Conservation (phyloP, 331 rosid genomes). For the Phaseolus coccineus region DNA sequence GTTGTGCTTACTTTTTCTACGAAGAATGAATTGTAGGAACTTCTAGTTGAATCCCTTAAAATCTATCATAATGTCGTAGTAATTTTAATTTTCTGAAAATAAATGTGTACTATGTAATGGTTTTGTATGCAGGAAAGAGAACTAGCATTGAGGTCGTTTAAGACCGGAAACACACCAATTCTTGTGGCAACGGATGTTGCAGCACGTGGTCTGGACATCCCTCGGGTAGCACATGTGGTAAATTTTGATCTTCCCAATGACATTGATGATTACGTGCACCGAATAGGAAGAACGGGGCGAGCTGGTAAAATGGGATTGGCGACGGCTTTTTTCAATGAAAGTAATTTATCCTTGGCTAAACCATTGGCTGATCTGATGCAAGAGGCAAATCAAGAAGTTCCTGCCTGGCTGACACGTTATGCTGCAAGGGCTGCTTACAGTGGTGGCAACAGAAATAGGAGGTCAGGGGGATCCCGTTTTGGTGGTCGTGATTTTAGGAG, state of each 20-base stretch:
- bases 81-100: not conserved
- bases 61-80: not conserved
- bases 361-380: conserved; percentile 89
- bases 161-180: conserved; percentile 88
- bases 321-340: conserved; percentile 90
- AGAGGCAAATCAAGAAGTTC: conserved; percentile 96
- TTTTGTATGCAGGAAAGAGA: conserved; percentile 85
- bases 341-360: conserved; percentile 72
- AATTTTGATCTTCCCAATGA: conserved; percentile 97
- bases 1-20: not conserved
- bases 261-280: conserved; percentile 95
- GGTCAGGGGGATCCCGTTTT: conserved; percentile 81
- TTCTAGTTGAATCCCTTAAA: conserved; percentile 16
- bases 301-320: conserved; percentile 97
- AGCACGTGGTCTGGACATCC: conserved; percentile 97
- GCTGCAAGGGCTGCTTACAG: conserved; percentile 66
- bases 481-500: conserved; percentile 91
- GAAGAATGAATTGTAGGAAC: not conserved
- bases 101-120: conserved; percentile 16
- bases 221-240: conserved; percentile 92
- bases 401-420: conserved; percentile 85
- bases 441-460: conserved; percentile 71
- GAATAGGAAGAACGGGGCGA: conserved; percentile 96
- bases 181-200: conserved; percentile 99
- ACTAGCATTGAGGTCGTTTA: conserved; percentile 84